Base-by-base conservation (phyloP, 345 rosid species). In the Toxicodendron radicans region DNA sequence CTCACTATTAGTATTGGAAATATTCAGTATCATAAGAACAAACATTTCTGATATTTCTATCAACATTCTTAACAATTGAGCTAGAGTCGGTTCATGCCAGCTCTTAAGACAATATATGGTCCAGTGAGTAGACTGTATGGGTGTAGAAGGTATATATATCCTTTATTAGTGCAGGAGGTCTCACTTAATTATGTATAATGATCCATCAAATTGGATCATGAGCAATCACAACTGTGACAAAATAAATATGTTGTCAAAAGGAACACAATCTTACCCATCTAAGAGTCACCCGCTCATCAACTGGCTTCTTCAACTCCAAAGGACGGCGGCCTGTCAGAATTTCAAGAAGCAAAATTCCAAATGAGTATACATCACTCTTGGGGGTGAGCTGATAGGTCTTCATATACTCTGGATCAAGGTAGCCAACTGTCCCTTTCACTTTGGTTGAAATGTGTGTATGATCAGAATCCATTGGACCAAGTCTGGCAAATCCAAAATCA, bases 371-470 rank as follows among this genome's bases (percentile, higher is more conserved):
- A 72, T 93, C 99, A 48, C 99, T 93, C 84, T 89, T 90, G 18
- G 93, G 71, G 3, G 98, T 93, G 83, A 95, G 98, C 54, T 93
- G 98, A 78, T 86, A 84, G 58, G 98, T 93, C 83, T 81, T 89
- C 99, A 95, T 93, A 78, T 95, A 95, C 82, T 91, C 98, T 1
- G 99, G 99, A 74, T 95, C 99, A 1, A 95, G 93, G 79, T 95
- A 95, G 76, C 99, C 98, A 43, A 95, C 83, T 16, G 99, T 95
- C 75, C 99, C 99, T 83, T 89, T 95, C 75, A 93, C 93, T 87
- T 93, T 86, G 51, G 98, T 93, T 66, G 93, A 88, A 66, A 95
- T 79, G 65, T 93, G 97, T 18, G 97, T 90, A 11, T 82, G 82
- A 72, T 91, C 91, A 10, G 89, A 7, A 20, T 94, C 91, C 66